phyloP scores from a whole-genome alignment of 768 basidiomycete genomes.

The Wakefieldia striispora region DNA sequence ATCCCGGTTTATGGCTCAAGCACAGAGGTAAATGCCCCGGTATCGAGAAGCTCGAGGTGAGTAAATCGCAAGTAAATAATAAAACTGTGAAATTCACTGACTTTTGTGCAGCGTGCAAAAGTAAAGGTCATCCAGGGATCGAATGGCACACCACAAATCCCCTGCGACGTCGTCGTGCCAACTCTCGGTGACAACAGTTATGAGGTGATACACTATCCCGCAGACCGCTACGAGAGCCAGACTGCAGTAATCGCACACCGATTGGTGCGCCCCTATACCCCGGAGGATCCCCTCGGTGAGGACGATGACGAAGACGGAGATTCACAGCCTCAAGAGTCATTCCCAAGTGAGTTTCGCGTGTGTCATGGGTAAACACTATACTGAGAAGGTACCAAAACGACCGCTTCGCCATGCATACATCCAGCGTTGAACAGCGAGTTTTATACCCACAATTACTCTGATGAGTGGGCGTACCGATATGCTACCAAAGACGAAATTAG shows the following conservation, averaged over 20 bases:
- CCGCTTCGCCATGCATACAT: not conserved
- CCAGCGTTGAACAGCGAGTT: conserved; percentile 21
- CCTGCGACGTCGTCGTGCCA: not conserved
- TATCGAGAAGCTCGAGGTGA: conserved; percentile 27
- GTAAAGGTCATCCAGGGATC: not conserved
- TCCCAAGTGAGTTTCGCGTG: conserved; percentile 23
- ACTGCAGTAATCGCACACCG: not conserved
- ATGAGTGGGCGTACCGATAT: conserved; percentile 32
- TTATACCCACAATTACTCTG: conserved; percentile 11
- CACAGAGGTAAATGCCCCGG: conserved; percentile 30
- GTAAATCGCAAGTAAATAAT: conserved; percentile 1
- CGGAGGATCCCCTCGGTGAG: conserved; percentile 11
- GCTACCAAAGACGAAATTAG: conserved; percentile 30
- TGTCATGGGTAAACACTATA: not conserved
- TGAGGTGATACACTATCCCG: not conserved
- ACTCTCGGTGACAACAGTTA: not conserved
- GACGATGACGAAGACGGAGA: conserved; percentile 19
- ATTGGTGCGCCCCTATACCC: not conserved
- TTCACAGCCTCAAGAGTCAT: conserved; percentile 13
- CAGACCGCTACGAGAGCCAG: not conserved
- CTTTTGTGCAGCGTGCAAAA: conserved; percentile 17
- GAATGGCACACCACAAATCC: not conserved
- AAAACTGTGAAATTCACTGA: conserved; percentile 8
- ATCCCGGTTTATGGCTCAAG: conserved; percentile 36
- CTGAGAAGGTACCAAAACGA: conserved; percentile 3